Evolutionary conservation across 345 rosid genomes (phyloP).

Genomic region (Ricinus communis): DNA sequence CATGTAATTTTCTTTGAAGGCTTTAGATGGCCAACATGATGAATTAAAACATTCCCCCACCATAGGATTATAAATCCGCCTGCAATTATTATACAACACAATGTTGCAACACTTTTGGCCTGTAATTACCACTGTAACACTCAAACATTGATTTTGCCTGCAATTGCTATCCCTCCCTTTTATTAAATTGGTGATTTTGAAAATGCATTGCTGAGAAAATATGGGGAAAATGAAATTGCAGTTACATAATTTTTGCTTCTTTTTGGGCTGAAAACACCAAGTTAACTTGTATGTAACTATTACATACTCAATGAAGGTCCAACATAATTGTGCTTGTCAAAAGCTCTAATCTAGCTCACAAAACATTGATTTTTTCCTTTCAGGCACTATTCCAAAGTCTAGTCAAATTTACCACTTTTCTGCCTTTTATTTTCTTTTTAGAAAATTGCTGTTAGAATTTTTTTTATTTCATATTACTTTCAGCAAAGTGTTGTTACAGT

Average conservation of each 20-base stretch:
- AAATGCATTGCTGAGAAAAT: not conserved
- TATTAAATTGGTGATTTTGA: not conserved
- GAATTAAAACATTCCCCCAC: not conserved
- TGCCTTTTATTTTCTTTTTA: not conserved
- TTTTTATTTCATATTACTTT: too few species aligned
- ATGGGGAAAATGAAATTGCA: not conserved
- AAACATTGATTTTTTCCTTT: not conserved
- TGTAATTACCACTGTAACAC: not conserved
- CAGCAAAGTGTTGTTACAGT: too few species aligned
- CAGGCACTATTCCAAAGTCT: not conserved
- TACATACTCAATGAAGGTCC: not conserved
- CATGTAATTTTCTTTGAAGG: not conserved
- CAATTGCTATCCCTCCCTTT: too few species aligned
- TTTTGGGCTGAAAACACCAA: not conserved
- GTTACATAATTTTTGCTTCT: not conserved
- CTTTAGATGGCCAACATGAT: not conserved
- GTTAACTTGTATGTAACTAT: not conserved
- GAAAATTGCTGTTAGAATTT: not conserved
- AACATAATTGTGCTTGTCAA: not conserved
- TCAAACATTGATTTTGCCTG: too few species aligned
- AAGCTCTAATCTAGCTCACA: not conserved
- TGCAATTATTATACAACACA: not conserved
- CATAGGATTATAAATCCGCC: not conserved
- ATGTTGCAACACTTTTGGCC: not conserved
- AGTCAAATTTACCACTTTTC: not conserved